These are phyloP conservation scores for Boletus insuetus DNA, from an alignment of 768 basidiomycete species.

Conservation along the genomic window DNA sequence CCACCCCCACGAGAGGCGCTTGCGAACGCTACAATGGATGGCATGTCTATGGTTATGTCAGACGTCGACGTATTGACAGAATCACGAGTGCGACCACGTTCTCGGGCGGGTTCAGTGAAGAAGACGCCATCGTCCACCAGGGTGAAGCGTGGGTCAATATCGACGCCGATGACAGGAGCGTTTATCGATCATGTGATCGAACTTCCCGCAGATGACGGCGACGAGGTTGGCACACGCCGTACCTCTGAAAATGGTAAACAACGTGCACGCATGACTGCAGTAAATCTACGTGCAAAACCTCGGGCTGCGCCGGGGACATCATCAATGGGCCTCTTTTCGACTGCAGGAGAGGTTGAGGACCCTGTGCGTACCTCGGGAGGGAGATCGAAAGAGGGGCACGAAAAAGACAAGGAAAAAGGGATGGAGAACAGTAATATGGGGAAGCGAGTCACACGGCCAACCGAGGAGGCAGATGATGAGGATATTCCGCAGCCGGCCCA, in stretches of 20 bases:
- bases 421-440: neutral
- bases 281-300: neutral
- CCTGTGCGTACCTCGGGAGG: neutral
- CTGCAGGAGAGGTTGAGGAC: neutral
- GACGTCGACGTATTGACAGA: neutral
- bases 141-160: neutral
- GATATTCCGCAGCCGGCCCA: neutral
- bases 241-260: neutral
- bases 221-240: neutral
- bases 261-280: neutral
- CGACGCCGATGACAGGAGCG: neutral
- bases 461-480: neutral
- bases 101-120: constrained; percentile 9
- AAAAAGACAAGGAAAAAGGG: neutral
- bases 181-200: constrained; percentile 25
- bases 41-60: neutral
- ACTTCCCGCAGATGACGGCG: constrained; percentile 16
- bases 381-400: neutral
- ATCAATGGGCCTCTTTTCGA: neutral
- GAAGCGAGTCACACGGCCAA: neutral
- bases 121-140: constrained; percentile 3
- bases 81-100: neutral
- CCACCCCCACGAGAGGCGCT: neutral
- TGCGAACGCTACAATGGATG: constrained; percentile 1
- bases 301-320: neutral